Percentiles rank a stretch among this genome's conserved stretches.
Evolutionary conservation across 768 basidiomycete species (phyloP).

Genomic region (Termitomyces sp.): DNA sequence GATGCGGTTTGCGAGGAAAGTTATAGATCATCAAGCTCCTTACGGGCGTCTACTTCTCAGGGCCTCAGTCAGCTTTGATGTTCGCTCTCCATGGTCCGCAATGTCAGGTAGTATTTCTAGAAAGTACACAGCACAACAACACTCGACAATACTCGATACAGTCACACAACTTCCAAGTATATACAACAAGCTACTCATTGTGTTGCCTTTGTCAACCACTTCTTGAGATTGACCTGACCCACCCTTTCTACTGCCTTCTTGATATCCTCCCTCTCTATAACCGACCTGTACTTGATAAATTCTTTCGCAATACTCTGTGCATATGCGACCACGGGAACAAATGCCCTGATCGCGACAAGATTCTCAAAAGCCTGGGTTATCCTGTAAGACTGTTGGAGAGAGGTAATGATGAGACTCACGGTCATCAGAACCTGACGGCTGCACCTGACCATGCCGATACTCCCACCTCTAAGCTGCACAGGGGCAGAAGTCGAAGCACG

Average conservation of each 20-base stretch:
- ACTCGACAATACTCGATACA: neutral
- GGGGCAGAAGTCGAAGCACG: constrained; percentile 70
- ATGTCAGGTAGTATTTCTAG: neutral
- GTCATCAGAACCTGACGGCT: constrained; percentile 58
- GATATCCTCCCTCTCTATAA: constrained; percentile 58
- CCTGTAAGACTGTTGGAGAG: neutral
- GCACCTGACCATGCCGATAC: constrained; percentile 70
- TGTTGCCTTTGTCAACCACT: constrained; percentile 69
- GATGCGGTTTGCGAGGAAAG: constrained; percentile 18
- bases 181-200: constrained; percentile 22
- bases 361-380: constrained; percentile 67
- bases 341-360: constrained; percentile 51
- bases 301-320: constrained; percentile 52
- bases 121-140: neutral
- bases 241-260: constrained; percentile 60
- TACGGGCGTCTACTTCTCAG: neutral
- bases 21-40: neutral
- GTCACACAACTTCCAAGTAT: neutral
- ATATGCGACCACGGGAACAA: constrained; percentile 45
- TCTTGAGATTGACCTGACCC: constrained; percentile 68
- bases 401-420: constrained; percentile 34
- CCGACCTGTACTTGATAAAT: constrained; percentile 72
- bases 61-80: constrained; percentile 7
- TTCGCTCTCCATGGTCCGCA: neutral
- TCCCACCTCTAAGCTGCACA: constrained; percentile 67